Evolutionary conservation across 2,329 filamentous ascomycete genomes (phyloP), one percentile per base, ranked within the genome.

Genomic region (Mollisia scopiformis): DNA sequence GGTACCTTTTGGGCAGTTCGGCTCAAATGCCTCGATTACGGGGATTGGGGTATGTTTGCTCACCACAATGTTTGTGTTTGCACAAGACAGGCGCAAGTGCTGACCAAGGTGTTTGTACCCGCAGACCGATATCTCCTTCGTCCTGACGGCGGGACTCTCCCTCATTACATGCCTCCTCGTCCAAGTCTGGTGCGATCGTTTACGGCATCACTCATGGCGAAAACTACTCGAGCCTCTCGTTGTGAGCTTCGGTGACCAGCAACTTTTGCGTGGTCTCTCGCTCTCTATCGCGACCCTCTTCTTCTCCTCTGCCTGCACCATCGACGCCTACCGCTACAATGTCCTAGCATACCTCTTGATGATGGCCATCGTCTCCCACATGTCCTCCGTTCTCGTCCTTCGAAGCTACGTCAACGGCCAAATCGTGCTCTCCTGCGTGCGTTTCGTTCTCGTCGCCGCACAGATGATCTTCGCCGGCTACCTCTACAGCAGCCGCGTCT

Each of bases 121-220:
- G 43, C 58, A 57, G 54, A 61, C 47, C 16, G 49, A 54, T 25
- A 57, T 60, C n/a, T 59, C 57, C 23, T 59, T 62, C 53, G 56
- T 59, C n/a, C 39, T 55, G 19, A 61, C 58, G 3, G 52, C 58
- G 3, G 53, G 53, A 13, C 53, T 62, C 41, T 59, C 60, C 21
- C 37, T 59, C 35, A 28, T 59, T 6, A 37, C 49, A 28, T 54
- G 46, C 47, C 49, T 35, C 39, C 43, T 52, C 47, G 51, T 59
- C 23, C 57, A 57, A 13, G 30, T 57, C 21, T 33, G 58, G 10
- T 57, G 57, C 33, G 60, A 62, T 49, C 46, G 56, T 25, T 50
- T 53, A 16, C 52, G 57, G 23, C 31, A 41, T 25, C 46, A 56
- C 37, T 47, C n/a, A 27, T 43, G 39, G 7, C 52, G 53, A 57